Evolutionary conservation across 768 basidiomycete genomes (phyloP).

Genomic region (Pluteus cervinus): DNA sequence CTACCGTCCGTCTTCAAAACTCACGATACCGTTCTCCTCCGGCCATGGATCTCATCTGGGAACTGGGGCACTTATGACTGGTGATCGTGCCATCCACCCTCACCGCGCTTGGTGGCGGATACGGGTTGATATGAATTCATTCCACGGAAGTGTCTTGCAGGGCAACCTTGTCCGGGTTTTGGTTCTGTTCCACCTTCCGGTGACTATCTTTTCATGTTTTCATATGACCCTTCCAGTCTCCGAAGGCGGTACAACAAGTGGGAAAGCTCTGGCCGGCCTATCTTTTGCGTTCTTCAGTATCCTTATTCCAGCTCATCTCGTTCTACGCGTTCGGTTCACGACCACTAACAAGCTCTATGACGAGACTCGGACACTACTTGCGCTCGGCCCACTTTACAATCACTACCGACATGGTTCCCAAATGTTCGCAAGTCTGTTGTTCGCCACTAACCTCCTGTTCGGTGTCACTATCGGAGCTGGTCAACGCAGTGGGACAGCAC

Average conservation of each 20-base stretch:
- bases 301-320: constrained; percentile 64
- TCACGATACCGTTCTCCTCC: too few species aligned
- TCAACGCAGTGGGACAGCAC: constrained; percentile 85
- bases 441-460: constrained; percentile 76
- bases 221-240: constrained; percentile 62
- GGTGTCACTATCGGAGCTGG: constrained; percentile 86
- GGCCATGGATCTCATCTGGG: constrained; percentile 18
- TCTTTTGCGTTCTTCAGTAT: constrained; percentile 80
- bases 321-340: constrained; percentile 73
- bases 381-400: constrained; percentile 90
- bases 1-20: too few species aligned
- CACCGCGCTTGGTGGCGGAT: constrained; percentile 48
- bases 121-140: constrained; percentile 62
- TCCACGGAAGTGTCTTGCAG: constrained; percentile 75
- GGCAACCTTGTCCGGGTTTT: constrained; percentile 92
- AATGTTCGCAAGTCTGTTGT: constrained; percentile 76
- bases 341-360: constrained; percentile 91
- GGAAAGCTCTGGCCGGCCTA: constrained; percentile 75
- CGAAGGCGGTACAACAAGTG: constrained; percentile 48
- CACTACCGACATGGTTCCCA: constrained; percentile 90
- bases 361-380: constrained; percentile 86
- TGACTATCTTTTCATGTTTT: constrained; percentile 89
- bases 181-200: constrained; percentile 89
- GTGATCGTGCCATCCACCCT: constrained; percentile 28
- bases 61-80: constrained; percentile 15